Conservation (phyloP, 352 stramenopile genomes). For the Globisporangium parvum region DNA sequence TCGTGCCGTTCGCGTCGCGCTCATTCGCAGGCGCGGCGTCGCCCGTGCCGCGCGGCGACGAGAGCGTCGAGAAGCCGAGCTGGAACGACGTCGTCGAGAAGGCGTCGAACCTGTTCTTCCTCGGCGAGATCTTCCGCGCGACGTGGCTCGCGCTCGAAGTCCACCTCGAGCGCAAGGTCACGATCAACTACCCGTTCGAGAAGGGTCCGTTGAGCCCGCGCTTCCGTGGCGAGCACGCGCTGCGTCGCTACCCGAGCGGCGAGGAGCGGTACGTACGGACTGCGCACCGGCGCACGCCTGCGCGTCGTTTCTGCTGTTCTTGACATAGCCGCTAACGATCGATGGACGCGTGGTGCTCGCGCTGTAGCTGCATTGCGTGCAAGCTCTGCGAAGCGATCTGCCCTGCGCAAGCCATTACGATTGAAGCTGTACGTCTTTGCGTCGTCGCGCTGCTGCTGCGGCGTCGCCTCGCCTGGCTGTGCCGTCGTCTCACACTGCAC, state of each 20-base stretch:
- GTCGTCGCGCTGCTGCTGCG: not conserved
- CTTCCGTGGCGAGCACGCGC: constrained; percentile 98
- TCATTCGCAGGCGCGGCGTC: constrained; percentile 26
- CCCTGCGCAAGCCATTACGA: constrained; percentile 99
- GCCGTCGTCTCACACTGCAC: constrained; percentile 1
- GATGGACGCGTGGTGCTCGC: constrained; percentile 14
- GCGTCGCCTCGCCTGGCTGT: constrained; percentile 1
- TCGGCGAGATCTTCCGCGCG: constrained; percentile 72
- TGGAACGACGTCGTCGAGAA: constrained; percentile 76
- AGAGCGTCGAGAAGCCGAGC: constrained; percentile 49
- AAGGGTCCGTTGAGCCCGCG: constrained; percentile 94
- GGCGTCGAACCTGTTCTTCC: constrained; percentile 79
- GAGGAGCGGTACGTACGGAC: constrained; percentile 92
- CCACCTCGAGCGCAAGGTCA: constrained; percentile 91
- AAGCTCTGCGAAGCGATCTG: constrained; percentile 99
- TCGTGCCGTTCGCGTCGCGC: constrained; percentile 15
- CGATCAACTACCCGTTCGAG: constrained; percentile 99
- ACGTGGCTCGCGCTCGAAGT: constrained; percentile 79
- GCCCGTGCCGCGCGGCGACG: constrained; percentile 7
- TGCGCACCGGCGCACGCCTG: not conserved
- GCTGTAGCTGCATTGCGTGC: constrained; percentile 96
- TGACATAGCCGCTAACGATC: not conserved
- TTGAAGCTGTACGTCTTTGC: constrained; percentile 86
- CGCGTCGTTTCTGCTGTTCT: not conserved
- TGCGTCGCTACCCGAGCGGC: constrained; percentile 98